phyloP scores from a whole-genome alignment of 305 asterid genomes.

The Fraxinus greggii region DNA sequence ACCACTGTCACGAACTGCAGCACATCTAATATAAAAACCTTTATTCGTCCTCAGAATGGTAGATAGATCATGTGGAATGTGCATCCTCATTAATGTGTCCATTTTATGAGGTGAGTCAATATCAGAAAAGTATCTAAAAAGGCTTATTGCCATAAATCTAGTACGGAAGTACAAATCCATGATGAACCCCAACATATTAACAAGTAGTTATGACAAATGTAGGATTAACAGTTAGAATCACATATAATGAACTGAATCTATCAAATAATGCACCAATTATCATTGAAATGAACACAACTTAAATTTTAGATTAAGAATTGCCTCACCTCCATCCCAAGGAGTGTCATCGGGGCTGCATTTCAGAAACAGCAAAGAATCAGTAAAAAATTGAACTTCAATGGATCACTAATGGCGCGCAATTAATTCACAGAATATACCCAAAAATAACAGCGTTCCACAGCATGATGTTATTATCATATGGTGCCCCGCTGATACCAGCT shows the following conservation, averaged over 20 bases:
- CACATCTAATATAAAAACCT: neutral
- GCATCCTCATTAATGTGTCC: neutral
- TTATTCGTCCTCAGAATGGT: neutral
- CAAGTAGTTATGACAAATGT: neutral
- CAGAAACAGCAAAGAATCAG: slow-evolving; percentile 13
- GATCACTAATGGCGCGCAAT: slow-evolving; percentile 3
- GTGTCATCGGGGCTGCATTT: slow-evolving; percentile 73
- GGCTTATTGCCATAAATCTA: neutral
- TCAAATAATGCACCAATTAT: neutral
- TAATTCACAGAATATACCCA: slow-evolving; percentile 42
- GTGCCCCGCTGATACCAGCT: slow-evolving; percentile 87
- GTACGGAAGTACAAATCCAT: neutral
- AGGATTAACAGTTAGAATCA: neutral
- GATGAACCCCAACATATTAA: neutral
- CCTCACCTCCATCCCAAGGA: slow-evolving; percentile 88
- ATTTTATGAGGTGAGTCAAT: neutral
- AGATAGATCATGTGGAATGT: neutral
- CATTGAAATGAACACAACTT: neutral
- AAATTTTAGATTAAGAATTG: neutral
- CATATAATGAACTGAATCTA: neutral
- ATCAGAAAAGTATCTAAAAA: neutral
- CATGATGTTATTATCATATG: slow-evolving; percentile 72
- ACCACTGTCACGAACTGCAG: neutral
- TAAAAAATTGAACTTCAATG: neutral
- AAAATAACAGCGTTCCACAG: slow-evolving; percentile 91